A percentile compares a stretch with the other conserved stretches of the same genome.
Conservation (phyloP, 2,329 filamentous ascomycete genomes). For the Cryphonectria japonica region DNA sequence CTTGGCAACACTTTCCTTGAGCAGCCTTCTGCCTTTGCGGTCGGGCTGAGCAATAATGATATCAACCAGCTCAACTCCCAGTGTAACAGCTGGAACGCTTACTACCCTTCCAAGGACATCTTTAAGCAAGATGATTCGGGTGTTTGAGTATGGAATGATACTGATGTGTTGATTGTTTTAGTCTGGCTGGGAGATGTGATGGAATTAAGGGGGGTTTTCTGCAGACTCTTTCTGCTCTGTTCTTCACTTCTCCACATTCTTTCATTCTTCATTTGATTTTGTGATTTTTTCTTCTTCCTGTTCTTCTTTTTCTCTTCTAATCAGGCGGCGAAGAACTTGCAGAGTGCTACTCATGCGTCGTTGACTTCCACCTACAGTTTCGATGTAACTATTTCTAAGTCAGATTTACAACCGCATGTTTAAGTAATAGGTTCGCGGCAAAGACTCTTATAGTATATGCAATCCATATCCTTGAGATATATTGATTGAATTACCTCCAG, state of each 20-base stretch:
- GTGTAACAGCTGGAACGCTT: slow-evolving; percentile 24
- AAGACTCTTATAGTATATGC: background rate
- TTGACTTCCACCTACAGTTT: background rate
- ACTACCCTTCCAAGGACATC: slow-evolving; percentile 19
- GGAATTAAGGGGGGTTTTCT: background rate
- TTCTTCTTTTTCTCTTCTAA: background rate
- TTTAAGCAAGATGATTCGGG: slow-evolving; percentile 26
- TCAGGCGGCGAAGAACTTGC: background rate
- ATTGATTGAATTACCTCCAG: background rate
- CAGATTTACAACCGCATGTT: background rate
- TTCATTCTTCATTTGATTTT: background rate
- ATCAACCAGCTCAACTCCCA: slow-evolving; percentile 19
- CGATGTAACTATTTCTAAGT: background rate
- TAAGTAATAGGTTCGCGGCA: background rate
- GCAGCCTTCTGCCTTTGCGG: slow-evolving; percentile 16
- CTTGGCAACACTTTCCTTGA: slow-evolving; percentile 26
- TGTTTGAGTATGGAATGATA: slow-evolving; percentile 1
- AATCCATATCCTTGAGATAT: background rate
- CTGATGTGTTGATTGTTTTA: background rate
- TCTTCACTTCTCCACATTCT: background rate
- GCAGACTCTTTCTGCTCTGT: background rate
- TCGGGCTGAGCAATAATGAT: slow-evolving; percentile 16
- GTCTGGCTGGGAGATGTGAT: background rate
- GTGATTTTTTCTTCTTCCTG: background rate
- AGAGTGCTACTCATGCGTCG: background rate